phyloP scores from a whole-genome alignment of 2,329 filamentous ascomycete species.

The Fusarium beomiforme region DNA sequence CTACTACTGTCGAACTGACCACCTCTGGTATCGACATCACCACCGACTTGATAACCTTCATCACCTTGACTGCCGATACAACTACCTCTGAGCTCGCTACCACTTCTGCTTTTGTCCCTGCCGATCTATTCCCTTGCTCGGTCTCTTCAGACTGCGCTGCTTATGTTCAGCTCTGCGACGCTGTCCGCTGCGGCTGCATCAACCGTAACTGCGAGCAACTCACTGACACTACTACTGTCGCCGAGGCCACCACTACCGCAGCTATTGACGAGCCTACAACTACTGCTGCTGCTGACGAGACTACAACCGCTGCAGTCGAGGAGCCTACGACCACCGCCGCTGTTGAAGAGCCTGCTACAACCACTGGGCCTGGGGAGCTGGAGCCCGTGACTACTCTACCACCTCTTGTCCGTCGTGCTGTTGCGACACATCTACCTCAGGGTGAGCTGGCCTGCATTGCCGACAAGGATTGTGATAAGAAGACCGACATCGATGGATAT shows the following conservation, averaged over 20 bases:
- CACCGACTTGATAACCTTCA: not conserved
- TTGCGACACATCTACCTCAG: not conserved
- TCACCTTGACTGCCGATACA: not conserved
- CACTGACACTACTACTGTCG: not conserved
- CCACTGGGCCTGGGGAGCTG: not conserved
- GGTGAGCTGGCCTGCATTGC: not conserved
- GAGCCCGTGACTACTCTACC: not conserved
- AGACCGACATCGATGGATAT: not conserved
- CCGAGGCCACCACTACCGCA: not conserved
- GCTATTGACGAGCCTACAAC: not conserved
- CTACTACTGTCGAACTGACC: not conserved
- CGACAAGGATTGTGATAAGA: not conserved
- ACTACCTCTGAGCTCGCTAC: not conserved
- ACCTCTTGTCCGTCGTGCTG: not conserved
- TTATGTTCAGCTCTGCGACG: not conserved
- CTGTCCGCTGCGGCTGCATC: constrained; percentile 2
- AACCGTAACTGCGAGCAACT: not conserved
- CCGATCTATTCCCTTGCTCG: not conserved
- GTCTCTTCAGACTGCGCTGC: not conserved
- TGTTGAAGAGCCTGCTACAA: not conserved
- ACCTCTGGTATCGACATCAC: not conserved
- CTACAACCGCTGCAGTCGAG: not conserved
- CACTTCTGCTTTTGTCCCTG: not conserved
- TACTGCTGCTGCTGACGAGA: not conserved
- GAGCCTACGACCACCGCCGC: not conserved